Evolutionary conservation across 2,329 filamentous ascomycete genomes (phyloP), one percentile per base, ranked within the genome.

Genomic region (Aspergillus sp.): DNA sequence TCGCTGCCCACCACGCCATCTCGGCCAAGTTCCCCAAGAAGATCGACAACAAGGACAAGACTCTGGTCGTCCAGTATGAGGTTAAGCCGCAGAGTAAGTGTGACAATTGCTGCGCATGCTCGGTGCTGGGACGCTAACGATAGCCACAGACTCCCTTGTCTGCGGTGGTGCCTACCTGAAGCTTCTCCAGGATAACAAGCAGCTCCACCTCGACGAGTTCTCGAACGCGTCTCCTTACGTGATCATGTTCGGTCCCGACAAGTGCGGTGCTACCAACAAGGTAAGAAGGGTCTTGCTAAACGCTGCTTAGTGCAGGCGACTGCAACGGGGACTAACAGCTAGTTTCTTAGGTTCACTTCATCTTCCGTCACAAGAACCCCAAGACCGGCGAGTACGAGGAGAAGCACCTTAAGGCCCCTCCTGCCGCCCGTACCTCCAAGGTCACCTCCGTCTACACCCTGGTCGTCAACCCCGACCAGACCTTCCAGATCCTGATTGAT

Each of bases 311-410:
- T 13, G 38, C n/a, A 7, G n/a, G 21, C 2, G 7, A 13, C 6
- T 15, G 4, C 28, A 48, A 19, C 25, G 57, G 30, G 45, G 17
- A n/a, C 59, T 64, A 49, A 60, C 43, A n/a, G 66, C 74, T 55
- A 23, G 23, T 45, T 5, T 21, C 38, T 55, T 52, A 86, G 84
- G 87, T 89, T 63, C 87, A 89, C 80, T 97, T 99, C 84, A 99
- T 99, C 80, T 96, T 99, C 88, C 95, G 96, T 82, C 95, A 99
- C 90, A 99, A 98, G 91, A 99, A 98, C 88, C 95, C 95, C 77
- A 97, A 97, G 91, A 97, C 92, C 50, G 94, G 94, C 83, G 92
- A 97, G 81, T 99, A 99, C 75, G 94, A 99, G 87, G 95, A 99
- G 91, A 99, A 99, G 89, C 95, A 99, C 82, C 86, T 99, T 66